A percentile compares a stretch with the other conserved stretches of the same genome.
Evolutionary conservation across 164 flowering plant genomes (phyloP).

Genomic region (Dillenia suffruticosa): DNA sequence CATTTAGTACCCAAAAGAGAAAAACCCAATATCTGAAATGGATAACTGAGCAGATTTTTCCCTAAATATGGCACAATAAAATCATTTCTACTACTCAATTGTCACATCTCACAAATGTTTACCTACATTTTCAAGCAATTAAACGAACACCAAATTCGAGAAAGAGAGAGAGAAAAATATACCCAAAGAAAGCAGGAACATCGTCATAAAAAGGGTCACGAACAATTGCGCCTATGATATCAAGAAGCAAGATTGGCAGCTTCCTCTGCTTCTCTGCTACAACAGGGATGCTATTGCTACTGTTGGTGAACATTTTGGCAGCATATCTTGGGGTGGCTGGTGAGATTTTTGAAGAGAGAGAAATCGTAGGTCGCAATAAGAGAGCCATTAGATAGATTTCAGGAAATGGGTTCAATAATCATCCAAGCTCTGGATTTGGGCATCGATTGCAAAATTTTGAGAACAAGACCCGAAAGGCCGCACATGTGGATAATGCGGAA

Average conservation of each 20-base stretch:
- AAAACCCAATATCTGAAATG: too few relatives aligned
- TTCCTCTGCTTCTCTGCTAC: conserved; percentile 24
- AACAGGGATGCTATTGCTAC: neutral
- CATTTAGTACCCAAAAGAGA: too few relatives aligned
- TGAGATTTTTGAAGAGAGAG: conserved; percentile 4
- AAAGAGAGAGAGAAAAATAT: conserved; percentile 1
- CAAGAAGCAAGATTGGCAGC: conserved; percentile 83
- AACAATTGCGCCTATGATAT: conserved; percentile 89
- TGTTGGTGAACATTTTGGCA: conserved; percentile 12
- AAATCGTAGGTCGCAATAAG: conserved; percentile 10
- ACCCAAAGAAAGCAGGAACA: conserved; percentile 89
- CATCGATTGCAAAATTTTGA: too few relatives aligned
- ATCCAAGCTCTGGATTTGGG: too few relatives aligned
- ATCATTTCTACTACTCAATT: too few relatives aligned
- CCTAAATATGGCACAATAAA: too few relatives aligned
- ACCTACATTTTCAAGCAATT: neutral
- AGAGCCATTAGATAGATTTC: neutral
- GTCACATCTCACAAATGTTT: too few relatives aligned
- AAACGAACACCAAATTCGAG: neutral
- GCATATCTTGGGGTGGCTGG: conserved; percentile 4
- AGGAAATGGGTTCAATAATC: too few relatives aligned
- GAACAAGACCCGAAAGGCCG: too few relatives aligned
- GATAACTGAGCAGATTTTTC: too few relatives aligned
- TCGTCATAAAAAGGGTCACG: conserved; percentile 91
- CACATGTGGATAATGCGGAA: too few relatives aligned